These are phyloP conservation scores for Cordyceps tenuipes DNA, from an alignment of 2,329 filamentous ascomycete species.

Conservation along the genomic window DNA sequence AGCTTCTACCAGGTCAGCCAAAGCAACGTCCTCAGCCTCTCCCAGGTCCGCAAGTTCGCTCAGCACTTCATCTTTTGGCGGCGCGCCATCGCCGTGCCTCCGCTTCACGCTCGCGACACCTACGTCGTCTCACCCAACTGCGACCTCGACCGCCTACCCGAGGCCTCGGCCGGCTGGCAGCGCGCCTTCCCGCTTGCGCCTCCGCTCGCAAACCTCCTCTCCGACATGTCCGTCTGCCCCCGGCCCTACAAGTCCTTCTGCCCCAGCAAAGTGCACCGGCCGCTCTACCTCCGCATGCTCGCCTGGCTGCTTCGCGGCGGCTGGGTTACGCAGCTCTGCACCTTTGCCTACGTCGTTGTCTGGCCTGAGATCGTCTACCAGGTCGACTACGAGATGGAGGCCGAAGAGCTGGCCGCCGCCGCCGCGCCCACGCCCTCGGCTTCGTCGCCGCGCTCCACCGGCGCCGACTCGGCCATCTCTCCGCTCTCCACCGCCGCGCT, in stretches of 20 bases:
- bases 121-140: conserved; percentile 92
- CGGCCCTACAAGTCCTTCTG: conserved; percentile 77
- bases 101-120: conserved; percentile 78
- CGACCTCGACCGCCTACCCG: conserved; percentile 61
- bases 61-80: conserved; percentile 96
- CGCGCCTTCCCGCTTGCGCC: conserved; percentile 76
- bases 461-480: conserved; percentile 17
- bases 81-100: conserved; percentile 81
- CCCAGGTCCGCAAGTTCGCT: conserved; percentile 78
- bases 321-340: conserved; percentile 89
- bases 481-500: background rate
- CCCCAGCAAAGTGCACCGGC: conserved; percentile 79
- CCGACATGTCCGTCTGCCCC: conserved; percentile 69
- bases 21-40: conserved; percentile 62
- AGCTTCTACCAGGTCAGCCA: conserved; percentile 62
- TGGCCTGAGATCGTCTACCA: conserved; percentile 75
- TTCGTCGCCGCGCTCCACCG: conserved; percentile 21
- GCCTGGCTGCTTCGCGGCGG: conserved; percentile 88
- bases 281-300: conserved; percentile 80
- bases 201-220: conserved; percentile 78
- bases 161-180: conserved; percentile 64
- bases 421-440: conserved; percentile 7
- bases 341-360: conserved; percentile 82
- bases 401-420: conserved; percentile 45
- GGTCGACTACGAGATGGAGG: conserved; percentile 63